Evolutionary conservation across 257 asterid species (phyloP).

Genomic region (Penstemon barbatus): DNA sequence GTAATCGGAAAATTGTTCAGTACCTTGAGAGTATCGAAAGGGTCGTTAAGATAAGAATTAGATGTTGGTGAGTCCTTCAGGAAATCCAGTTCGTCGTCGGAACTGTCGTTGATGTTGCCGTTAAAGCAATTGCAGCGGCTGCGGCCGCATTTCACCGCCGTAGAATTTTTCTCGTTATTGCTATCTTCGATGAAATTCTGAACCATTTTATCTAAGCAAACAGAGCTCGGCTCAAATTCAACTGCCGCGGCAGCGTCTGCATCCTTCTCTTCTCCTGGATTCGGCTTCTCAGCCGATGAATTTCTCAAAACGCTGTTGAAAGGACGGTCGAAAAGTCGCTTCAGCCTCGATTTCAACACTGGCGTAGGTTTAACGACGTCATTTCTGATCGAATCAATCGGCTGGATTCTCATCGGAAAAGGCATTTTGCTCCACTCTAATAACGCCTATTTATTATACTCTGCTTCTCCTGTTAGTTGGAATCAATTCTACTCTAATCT

Average conservation of each 20-base stretch:
- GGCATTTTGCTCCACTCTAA: slow-evolving; percentile 23
- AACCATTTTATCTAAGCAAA: slow-evolving; percentile 87
- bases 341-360: slow-evolving; percentile 64
- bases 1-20: not conserved
- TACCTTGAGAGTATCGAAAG: slow-evolving; percentile 81
- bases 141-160: slow-evolving; percentile 55
- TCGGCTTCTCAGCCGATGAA: slow-evolving; percentile 57
- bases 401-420: slow-evolving; percentile 81
- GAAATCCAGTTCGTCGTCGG: slow-evolving; percentile 82
- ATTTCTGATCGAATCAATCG: slow-evolving; percentile 62
- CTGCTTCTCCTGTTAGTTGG: slow-evolving; percentile 27
- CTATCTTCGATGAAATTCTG: slow-evolving; percentile 74
- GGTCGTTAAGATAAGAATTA: slow-evolving; percentile 62
- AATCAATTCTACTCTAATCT: slow-evolving; percentile 12
- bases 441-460: slow-evolving; percentile 24
- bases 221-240: slow-evolving; percentile 87
- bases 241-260: slow-evolving; percentile 29
- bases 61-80: slow-evolving; percentile 55
- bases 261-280: slow-evolving; percentile 47
- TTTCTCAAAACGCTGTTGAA: slow-evolving; percentile 60
- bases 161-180: slow-evolving; percentile 51
- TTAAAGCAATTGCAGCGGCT: slow-evolving; percentile 88
- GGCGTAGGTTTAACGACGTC: slow-evolving; percentile 54
- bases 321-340: slow-evolving; percentile 88
- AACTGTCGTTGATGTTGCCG: slow-evolving; percentile 83